phyloP scores from a whole-genome alignment of 2,329 filamentous ascomycete genomes.

The Epichloe festucae region DNA sequence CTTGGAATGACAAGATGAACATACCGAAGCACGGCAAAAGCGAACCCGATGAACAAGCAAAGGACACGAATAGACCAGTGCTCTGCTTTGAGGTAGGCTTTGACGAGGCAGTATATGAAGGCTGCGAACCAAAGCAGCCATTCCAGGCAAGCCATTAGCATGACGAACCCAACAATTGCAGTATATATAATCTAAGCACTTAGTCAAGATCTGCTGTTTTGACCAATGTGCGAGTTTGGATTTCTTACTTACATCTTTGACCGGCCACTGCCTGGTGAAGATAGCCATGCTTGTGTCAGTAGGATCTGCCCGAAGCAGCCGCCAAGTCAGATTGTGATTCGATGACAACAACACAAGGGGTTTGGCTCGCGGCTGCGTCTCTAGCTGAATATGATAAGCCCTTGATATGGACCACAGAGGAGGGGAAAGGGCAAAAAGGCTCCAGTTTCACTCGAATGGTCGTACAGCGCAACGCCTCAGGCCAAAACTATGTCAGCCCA shows the following conservation, averaged over 20 bases:
- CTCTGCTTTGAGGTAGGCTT: constrained; percentile 82
- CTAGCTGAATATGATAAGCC: background rate
- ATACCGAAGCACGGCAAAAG: constrained; percentile 68
- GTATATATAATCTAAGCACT: constrained; percentile 65
- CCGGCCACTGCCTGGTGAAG: constrained; percentile 34
- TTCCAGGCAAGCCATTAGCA: constrained; percentile 76
- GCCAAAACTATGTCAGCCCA: background rate
- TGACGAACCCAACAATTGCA: constrained; percentile 63
- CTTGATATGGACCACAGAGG: background rate
- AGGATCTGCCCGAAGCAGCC: background rate
- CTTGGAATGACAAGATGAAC: constrained; percentile 9
- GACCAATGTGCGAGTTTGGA: background rate
- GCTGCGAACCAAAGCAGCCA: constrained; percentile 94
- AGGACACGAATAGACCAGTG: constrained; percentile 72
- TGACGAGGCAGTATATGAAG: constrained; percentile 80
- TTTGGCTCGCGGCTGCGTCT: background rate
- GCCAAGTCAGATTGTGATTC: background rate
- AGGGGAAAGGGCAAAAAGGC: background rate
- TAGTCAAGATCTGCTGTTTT: too few relatives aligned
- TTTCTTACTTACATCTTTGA: constrained; percentile 25
- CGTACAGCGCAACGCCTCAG: background rate
- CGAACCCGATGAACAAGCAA: constrained; percentile 58
- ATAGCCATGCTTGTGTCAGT: constrained; percentile 24
- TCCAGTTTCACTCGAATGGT: background rate
- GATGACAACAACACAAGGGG: background rate